Evolutionary conservation across 768 basidiomycete species (phyloP).

Genomic region (Pleurotus cornucopiae): DNA sequence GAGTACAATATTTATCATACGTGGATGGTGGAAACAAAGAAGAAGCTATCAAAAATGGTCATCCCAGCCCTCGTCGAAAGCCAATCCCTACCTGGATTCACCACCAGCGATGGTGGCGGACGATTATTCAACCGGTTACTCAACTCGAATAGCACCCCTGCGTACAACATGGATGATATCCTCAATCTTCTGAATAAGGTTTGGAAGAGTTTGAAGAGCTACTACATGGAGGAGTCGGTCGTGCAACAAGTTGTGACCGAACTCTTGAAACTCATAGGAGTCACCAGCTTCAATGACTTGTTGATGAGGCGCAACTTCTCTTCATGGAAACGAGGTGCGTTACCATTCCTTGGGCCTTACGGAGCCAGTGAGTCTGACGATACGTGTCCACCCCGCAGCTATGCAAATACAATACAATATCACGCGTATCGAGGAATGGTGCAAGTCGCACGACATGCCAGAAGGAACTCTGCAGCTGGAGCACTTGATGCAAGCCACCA

Average conservation of each 20-base stretch:
- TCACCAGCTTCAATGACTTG: constrained; percentile 96
- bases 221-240: constrained; percentile 96
- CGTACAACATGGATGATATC: constrained; percentile 98
- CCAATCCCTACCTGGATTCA: constrained; percentile 96
- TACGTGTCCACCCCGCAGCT: constrained; percentile 41
- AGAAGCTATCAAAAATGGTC: constrained; percentile 93
- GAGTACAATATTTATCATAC: constrained; percentile 99
- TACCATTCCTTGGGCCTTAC: background rate
- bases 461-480: constrained; percentile 97
- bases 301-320: constrained; percentile 99
- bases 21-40: constrained; percentile 99
- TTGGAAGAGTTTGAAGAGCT: constrained; percentile 97
- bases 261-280: constrained; percentile 91
- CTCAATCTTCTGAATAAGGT: constrained; percentile 95
- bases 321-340: constrained; percentile 96
- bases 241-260: constrained; percentile 95
- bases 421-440: constrained; percentile 97
- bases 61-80: constrained; percentile 98
- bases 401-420: constrained; percentile 99
- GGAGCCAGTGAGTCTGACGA: too few relatives aligned
- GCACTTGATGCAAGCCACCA: constrained; percentile 99
- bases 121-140: constrained; percentile 92
- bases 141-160: constrained; percentile 80
- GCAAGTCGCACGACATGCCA: constrained; percentile 99
- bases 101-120: constrained; percentile 90